Evolutionary conservation across 768 basidiomycete genomes (phyloP).

Genomic region (Mycena sanguinolenta): DNA sequence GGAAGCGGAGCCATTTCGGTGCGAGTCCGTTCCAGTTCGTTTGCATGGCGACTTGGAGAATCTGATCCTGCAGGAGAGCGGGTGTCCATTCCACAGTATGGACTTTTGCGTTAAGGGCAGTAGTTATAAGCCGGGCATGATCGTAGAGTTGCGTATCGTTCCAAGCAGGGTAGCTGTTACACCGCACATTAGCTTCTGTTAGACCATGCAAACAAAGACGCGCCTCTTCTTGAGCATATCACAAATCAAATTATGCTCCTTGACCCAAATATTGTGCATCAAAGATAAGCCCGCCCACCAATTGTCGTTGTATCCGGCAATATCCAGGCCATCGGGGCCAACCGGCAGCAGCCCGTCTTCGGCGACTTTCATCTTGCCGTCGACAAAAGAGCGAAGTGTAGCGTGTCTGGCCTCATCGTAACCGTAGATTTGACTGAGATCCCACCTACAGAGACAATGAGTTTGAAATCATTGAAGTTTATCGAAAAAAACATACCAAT

Average conservation of each 20-base stretch:
- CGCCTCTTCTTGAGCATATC: slow-evolving; percentile 28
- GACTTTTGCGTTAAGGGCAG: slow-evolving; percentile 33
- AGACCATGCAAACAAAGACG: too few relatives aligned
- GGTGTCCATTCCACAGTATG: slow-evolving; percentile 37
- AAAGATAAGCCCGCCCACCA: slow-evolving; percentile 32
- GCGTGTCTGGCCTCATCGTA: slow-evolving; percentile 26
- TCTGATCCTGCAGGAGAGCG: slow-evolving; percentile 21
- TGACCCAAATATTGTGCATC: slow-evolving; percentile 30
- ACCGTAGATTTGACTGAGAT: slow-evolving; percentile 29
- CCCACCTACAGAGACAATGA: slow-evolving; percentile 7
- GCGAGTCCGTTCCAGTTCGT: slow-evolving; percentile 33
- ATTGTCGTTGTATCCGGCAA: slow-evolving; percentile 24
- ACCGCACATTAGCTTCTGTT: slow-evolving; percentile 32
- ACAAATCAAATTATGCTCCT: slow-evolving; percentile 32
- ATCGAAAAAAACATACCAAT: slow-evolving; percentile 9
- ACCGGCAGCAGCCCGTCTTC: slow-evolving; percentile 24
- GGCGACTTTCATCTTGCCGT: slow-evolving; percentile 30
- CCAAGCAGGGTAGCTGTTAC: slow-evolving; percentile 28
- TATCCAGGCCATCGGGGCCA: slow-evolving; percentile 19
- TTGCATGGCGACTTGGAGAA: slow-evolving; percentile 19
- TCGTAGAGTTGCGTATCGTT: slow-evolving; percentile 31
- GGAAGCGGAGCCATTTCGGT: slow-evolving; percentile 14
- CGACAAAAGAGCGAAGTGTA: slow-evolving; percentile 12
- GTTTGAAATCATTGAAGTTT: too few relatives aligned
- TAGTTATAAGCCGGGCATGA: slow-evolving; percentile 32